A percentile compares a stretch with the other conserved stretches of the same genome.
Conservation (phyloP, 2,329 filamentous ascomycete species). For the Penicillium freii region DNA sequence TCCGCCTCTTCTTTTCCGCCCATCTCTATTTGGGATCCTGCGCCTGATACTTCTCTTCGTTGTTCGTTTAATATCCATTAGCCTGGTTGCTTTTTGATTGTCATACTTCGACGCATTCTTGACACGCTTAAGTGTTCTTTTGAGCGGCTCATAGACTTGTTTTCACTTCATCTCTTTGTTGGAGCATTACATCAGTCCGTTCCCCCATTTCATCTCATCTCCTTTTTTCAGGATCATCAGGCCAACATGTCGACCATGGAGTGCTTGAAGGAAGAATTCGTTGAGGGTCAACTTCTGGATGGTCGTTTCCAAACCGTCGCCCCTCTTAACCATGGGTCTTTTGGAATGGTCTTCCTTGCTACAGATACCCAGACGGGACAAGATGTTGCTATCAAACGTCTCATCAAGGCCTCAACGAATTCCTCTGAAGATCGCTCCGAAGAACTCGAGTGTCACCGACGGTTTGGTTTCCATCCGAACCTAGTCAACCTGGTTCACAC, state of each 20-base stretch:
- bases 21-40: conserved; percentile 23
- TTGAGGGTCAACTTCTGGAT: conserved; percentile 38
- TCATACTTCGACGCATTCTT: conserved; percentile 11
- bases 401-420: conserved; percentile 74
- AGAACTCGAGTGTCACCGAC: conserved; percentile 68
- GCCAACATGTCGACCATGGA: conserved; percentile 32
- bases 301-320: conserved; percentile 89
- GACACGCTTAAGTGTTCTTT: conserved; percentile 19
- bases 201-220: conserved; percentile 9
- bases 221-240: conserved; percentile 16
- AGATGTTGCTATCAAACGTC: conserved; percentile 90
- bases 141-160: conserved; percentile 28
- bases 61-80: conserved; percentile 28
- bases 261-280: conserved; percentile 38
- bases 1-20: conserved; percentile 21
- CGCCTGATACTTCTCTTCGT: conserved; percentile 27
- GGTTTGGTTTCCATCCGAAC: conserved; percentile 77
- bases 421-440: conserved; percentile 68
- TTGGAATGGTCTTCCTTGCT: conserved; percentile 97
- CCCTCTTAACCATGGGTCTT: conserved; percentile 96
- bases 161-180: conserved; percentile 14
- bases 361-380: conserved; percentile 73
- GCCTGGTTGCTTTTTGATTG: conserved; percentile 32
- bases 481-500: conserved; percentile 89
- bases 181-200: conserved; percentile 13